Evolutionary conservation across 2,329 filamentous ascomycete species (phyloP), one percentile per base, ranked within the genome.

Genomic region (Sclerotinia glacialis): DNA sequence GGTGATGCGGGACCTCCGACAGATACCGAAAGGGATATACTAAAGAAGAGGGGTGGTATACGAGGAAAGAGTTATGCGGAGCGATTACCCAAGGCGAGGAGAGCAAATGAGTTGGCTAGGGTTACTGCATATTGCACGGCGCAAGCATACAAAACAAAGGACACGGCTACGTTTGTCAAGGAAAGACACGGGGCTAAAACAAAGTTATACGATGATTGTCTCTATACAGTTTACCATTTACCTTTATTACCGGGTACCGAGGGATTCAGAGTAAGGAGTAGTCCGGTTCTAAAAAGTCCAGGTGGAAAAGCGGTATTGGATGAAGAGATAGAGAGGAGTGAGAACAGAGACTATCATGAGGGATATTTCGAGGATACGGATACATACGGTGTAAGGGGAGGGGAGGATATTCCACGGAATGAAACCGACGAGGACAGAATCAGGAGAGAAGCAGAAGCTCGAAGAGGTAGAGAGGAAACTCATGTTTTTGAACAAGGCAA

Each of bases 111-210:
- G 78, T 81, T 99, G 68, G 89, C 94, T 42, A 85, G 95, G 68
- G 86, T 98, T 65, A 99, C 95, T 67, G 95, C 95, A 14, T 99
- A 98, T 78, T 98, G 94, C 78, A 98, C 93, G 0, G 94, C 95
- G 0, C 92, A 97, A 78, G 91, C 90, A 9, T 98, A 93, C 80
- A 96, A 94, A 79, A 87, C 96, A 80, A 89, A 90, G 73, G 86
- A 89, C 34, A 92, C 93, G n/a, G 92, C 93, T 18, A 87, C 91
- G 44, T 99, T 99, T 76, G 82, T 97, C 69, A 89, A 91, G 72
- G 91, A 91, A 70, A 89, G 89, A 74, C 95, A 99, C 79, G 89
- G 90, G 42, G 94, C 93, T 0, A 90, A 93, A 79, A 96, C 94
- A 18, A 99, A 99, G 79, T 83, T 98, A 6, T 99, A 99, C 78